Evolutionary conservation across 345 rosid genomes (phyloP).

Genomic region (Linum lewisii): DNA sequence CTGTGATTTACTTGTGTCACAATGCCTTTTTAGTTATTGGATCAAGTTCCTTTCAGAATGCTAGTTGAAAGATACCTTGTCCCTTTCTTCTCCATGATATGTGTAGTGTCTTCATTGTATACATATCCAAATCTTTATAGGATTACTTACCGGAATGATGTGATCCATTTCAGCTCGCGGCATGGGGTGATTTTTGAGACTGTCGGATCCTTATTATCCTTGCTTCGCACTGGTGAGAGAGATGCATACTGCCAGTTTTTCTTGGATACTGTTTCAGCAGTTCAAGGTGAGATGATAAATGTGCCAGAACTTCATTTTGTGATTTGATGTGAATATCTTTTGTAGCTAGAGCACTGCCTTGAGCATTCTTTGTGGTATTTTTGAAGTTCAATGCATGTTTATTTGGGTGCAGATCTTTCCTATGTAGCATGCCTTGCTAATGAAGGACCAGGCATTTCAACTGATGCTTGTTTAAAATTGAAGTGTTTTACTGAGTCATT

Average conservation of each 20-base stretch:
- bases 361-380: background rate
- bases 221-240: constrained; percentile 71
- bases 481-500: constrained; percentile 62
- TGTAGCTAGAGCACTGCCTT: constrained; percentile 3
- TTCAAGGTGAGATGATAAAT: constrained; percentile 47
- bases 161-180: constrained; percentile 35
- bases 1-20: background rate
- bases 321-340: background rate
- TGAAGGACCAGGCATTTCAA: constrained; percentile 20
- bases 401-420: constrained; percentile 47
- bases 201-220: constrained; percentile 64
- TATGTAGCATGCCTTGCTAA: constrained; percentile 34
- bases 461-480: constrained; percentile 27
- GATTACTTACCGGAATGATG: constrained; percentile 1
- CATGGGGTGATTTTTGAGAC: constrained; percentile 79
- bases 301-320: background rate
- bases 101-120: background rate
- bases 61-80: too few relatives aligned
- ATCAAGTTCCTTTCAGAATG: too few relatives aligned
- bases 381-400: constrained; percentile 16
- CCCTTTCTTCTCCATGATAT: background rate
- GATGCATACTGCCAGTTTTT: constrained; percentile 72
- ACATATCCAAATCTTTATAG: background rate
- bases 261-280: constrained; percentile 50
- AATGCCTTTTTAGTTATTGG: background rate